phyloP scores from a whole-genome alignment of 805 yeast genomes.

The Zygoascus biomembranicola region DNA sequence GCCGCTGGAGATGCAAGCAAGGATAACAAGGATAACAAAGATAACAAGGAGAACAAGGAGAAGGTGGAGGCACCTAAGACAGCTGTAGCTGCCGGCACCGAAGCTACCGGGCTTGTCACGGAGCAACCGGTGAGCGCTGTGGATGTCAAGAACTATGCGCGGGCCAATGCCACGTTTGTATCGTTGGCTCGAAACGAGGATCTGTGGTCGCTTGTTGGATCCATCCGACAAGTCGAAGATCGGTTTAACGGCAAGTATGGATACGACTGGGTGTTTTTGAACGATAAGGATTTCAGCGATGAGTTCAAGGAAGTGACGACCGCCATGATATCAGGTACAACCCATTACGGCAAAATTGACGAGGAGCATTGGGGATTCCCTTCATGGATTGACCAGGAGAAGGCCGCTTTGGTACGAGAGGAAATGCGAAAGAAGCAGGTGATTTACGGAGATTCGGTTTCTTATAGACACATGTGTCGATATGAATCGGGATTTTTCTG shows the following conservation, averaged over 20 bases:
- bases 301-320: constrained; percentile 54
- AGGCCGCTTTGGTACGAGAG: constrained; percentile 56
- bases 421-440: constrained; percentile 45
- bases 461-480: constrained; percentile 88
- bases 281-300: constrained; percentile 66
- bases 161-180: constrained; percentile 37
- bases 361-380: constrained; percentile 85
- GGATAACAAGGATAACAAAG: not conserved
- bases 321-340: constrained; percentile 53
- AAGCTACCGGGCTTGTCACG: constrained; percentile 1
- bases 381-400: constrained; percentile 61
- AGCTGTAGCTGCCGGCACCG: constrained; percentile 4
- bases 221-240: constrained; percentile 68
- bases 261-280: constrained; percentile 90
- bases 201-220: constrained; percentile 44
- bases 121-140: not conserved
- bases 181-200: constrained; percentile 66
- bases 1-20: constrained; percentile 4
- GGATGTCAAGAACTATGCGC: constrained; percentile 9
- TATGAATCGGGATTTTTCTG: constrained; percentile 80
- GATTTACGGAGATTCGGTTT: constrained; percentile 65
- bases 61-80: not conserved
- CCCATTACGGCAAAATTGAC: constrained; percentile 67
- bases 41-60: not conserved
- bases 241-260: constrained; percentile 67